phyloP scores from a whole-genome alignment of 306 rosid genomes.

The Fragaria nilgerrensis region DNA sequence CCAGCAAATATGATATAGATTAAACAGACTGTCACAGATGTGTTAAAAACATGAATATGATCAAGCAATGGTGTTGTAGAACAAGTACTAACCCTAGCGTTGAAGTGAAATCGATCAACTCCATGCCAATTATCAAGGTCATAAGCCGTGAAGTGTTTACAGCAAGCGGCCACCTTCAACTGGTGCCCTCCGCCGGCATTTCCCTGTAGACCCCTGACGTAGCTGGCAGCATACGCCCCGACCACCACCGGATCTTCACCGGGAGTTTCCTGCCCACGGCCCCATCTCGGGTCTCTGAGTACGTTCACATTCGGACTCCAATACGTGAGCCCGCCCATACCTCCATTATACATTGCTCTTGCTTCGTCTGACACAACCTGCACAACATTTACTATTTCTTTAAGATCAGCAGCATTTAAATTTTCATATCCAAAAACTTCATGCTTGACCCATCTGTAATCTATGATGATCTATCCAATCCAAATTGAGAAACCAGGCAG shows the following conservation, averaged over 20 bases:
- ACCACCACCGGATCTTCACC: conserved; percentile 88
- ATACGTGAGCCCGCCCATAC: conserved; percentile 69
- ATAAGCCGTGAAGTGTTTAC: conserved; percentile 87
- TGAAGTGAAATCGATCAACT: conserved; percentile 82
- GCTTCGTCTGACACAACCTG: conserved; percentile 96
- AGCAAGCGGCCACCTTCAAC: conserved; percentile 88
- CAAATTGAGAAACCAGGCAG: conserved; percentile 1
- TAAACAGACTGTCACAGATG: background rate
- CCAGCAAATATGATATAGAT: background rate
- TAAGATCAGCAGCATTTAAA: background rate
- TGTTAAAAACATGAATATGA: background rate
- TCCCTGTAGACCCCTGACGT: conserved; percentile 79
- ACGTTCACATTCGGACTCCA: conserved; percentile 96
- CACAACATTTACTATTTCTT: background rate
- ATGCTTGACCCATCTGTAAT: background rate
- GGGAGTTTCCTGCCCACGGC: conserved; percentile 97
- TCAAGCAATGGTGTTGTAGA: background rate
- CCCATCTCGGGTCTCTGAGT: conserved; percentile 93
- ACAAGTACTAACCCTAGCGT: conserved; percentile 54
- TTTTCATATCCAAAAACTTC: background rate
- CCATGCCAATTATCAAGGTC: conserved; percentile 93
- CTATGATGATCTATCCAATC: background rate
- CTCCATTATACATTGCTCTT: conserved; percentile 92
- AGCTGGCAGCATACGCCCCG: conserved; percentile 72
- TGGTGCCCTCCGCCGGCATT: conserved; percentile 37